Evolutionary conservation across 257 asterid species (phyloP), one percentile per base, ranked within the genome.

Genomic region (Verbascum thapsus): DNA sequence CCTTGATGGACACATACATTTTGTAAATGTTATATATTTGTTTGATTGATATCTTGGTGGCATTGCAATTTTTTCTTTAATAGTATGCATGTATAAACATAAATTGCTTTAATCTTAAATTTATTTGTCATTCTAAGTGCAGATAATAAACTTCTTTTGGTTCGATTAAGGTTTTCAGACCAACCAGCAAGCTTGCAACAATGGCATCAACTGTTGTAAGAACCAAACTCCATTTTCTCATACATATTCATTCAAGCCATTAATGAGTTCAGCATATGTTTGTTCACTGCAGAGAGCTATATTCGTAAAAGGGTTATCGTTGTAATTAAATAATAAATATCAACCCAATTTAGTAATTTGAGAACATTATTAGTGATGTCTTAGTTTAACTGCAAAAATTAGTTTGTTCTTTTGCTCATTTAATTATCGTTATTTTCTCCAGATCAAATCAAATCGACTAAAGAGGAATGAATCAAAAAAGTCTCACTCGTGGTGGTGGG

Each of bases 401-500:
- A 10, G 34, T 60, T 7, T 37, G 38, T 26, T 64, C 38, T 20
- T 63, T 37, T 44, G 54, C 34, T 38, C 47, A n/a, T 68, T 48
- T 17, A 1, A 42, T 49, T 15, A 38, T n/a, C 2, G 45, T 23
- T 56, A 9, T n/a, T 13, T 50, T 11, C 15, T 69, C 63, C 76
- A 85, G 91, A 78, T 53, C 54, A 87, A 77, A 78, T 57, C 77
- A 2, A 78, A 75, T 47, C 82, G 64, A 69, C 73, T 81, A 85
- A 85, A 67, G 82, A 77, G 81, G 76, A 7, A 51, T 47, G 85
- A 78, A 13, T 72, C 88, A 1, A 90, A 74, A 76, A 90, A 90
- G 77, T 85, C 96, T 41, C 83, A 85, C 72, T 82, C 96, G 11
- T 90, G 95, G 95, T 85, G 88, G 95, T 87, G 97, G 96, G 95